Evolutionary conservation across 2,329 filamentous ascomycete species (phyloP), one percentile per base, ranked within the genome.

Genomic region (Scytalidium sp.): DNA sequence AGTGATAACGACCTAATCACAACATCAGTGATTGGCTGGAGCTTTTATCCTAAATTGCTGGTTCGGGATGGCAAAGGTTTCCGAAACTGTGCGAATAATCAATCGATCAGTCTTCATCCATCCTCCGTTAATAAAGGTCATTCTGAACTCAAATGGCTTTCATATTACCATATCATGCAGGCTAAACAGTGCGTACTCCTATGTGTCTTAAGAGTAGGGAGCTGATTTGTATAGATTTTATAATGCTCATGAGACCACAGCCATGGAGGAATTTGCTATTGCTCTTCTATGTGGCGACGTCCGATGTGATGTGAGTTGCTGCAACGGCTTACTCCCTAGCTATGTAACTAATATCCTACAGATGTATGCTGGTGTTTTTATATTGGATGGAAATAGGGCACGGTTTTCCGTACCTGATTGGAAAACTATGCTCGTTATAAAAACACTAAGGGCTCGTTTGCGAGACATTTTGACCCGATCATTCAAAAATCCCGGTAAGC

Each of bases 91-190:
- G 84, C 88, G 46, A 97, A 96, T 71, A 97, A 95, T 65, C 93
- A 97, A 67, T 80, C 82, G 41, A 91, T 99, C 59, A 90, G 84
- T 50, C 74, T 99, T 19, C 90, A 96, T 58, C 88, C 91, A 1
- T 88, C 87, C 1, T 96, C 90, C 1, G 89, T 99, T 57, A 97
- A 97, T 67, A 91, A 91, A 64, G 80, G 76, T 7, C 75, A 75
- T 52, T 73, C 76, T 43, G 81, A 84, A 39, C 73, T 91, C 36
- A 86, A 84, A 62, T 97, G 90, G 84, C 73, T 99, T 41, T 94
- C 89, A 1, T 99, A 96, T 67, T 97, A 97, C 71, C 88, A 96
- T 66, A 96, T 97, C 56, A 96, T 97, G 90, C 92, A 97, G 67
- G 87, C 88, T 2, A 91, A 86, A 75, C 72, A 89, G 85, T 79